phyloP scores from a whole-genome alignment of 176 grass and related monocot species.

The Oryza australiensis region DNA sequence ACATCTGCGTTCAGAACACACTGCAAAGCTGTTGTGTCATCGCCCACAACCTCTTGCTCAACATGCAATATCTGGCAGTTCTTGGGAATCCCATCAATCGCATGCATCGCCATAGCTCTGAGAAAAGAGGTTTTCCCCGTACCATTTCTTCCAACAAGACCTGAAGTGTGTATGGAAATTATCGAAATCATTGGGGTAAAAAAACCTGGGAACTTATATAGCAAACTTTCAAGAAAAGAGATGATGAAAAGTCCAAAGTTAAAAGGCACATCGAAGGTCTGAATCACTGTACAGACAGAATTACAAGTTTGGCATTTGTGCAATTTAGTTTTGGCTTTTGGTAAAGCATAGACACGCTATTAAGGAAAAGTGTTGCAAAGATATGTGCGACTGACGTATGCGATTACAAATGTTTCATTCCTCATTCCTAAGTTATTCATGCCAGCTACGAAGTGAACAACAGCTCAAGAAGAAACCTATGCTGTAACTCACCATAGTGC shows the following conservation, averaged over 20 bases:
- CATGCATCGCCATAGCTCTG: slow-evolving; percentile 88
- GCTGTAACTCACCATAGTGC: slow-evolving; percentile 74
- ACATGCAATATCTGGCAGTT: slow-evolving; percentile 99
- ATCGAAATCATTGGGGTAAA: not conserved
- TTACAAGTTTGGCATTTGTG: not conserved
- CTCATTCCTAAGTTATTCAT: slow-evolving; percentile 1
- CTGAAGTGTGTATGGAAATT: slow-evolving; percentile 45
- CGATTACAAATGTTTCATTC: not conserved
- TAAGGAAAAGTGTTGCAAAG: not conserved
- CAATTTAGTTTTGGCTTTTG: not conserved
- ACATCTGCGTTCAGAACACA: slow-evolving; percentile 88
- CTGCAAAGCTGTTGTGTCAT: slow-evolving; percentile 77
- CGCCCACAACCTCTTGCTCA: slow-evolving; percentile 91
- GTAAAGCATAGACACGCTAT: not conserved
- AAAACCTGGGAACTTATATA: not conserved
- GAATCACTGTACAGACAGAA: not conserved
- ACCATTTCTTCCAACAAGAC: slow-evolving; percentile 98
- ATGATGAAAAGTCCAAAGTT: slow-evolving; percentile 1
- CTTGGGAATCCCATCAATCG: slow-evolving; percentile 95
- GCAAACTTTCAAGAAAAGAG: not conserved
- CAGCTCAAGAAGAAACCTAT: not conserved
- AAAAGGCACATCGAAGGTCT: not conserved
- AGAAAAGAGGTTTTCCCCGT: slow-evolving; percentile 96
- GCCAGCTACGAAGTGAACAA: not conserved
- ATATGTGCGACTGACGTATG: not conserved